A percentile compares a stretch with the other conserved stretches of the same genome.
phyloP scores from a whole-genome alignment of 2,329 filamentous ascomycete species.

The Penicillium sp. region DNA sequence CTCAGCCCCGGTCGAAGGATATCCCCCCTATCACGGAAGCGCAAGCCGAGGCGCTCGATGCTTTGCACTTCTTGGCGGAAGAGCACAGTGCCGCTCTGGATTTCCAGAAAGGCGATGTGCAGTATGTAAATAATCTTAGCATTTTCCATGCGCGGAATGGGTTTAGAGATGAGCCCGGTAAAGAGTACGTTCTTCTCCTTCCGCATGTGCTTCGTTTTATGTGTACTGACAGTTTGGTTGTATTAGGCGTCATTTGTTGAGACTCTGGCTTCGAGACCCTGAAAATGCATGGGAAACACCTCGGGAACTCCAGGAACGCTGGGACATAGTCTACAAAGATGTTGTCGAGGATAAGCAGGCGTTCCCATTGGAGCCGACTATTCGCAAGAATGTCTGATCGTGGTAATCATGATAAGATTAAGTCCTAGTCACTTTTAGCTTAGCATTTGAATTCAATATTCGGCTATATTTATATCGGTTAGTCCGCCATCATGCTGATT shows the following conservation, averaged over 20 bases:
- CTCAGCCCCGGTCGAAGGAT: constrained; percentile 34
- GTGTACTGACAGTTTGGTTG: constrained; percentile 1
- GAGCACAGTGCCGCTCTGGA: constrained; percentile 37
- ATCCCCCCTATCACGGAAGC: constrained; percentile 46
- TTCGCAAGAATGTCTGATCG: constrained; percentile 20
- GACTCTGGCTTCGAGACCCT: constrained; percentile 43
- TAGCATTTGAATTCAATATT: background rate
- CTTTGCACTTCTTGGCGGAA: constrained; percentile 44
- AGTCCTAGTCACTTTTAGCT: background rate
- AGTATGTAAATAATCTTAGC: constrained; percentile 47
- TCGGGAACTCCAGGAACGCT: constrained; percentile 28
- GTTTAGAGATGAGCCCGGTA: constrained; percentile 35
- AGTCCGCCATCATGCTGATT: background rate
- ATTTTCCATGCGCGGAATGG: constrained; percentile 45
- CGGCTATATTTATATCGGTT: background rate
- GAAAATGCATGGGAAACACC: constrained; percentile 42
- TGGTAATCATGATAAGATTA: background rate
- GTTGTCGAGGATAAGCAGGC: constrained; percentile 34
- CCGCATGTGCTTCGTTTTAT: background rate
- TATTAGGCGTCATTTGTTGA: constrained; percentile 39
- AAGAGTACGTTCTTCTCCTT: constrained; percentile 28
- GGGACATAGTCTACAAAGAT: constrained; percentile 37
- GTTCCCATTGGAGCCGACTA: constrained; percentile 38
- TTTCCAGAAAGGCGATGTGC: constrained; percentile 44
- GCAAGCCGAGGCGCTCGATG: constrained; percentile 47